Evolutionary conservation across 805 yeast species (phyloP), one percentile per base, ranked within the genome.

Genomic region (Wickerhamiella hasegawae): DNA sequence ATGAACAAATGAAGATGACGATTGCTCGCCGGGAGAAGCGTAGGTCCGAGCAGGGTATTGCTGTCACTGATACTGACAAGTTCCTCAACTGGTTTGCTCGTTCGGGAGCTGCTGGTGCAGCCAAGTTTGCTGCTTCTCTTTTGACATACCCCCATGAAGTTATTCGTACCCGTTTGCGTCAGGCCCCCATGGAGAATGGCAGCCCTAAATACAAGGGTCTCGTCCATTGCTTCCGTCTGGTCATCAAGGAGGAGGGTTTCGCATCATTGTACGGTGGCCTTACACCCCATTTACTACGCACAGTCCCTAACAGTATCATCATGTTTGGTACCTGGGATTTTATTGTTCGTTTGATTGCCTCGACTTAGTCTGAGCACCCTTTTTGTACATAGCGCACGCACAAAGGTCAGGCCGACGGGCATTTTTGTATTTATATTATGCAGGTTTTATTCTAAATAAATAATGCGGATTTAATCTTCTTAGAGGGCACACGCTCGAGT

Each of bases 311-410:
- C 58, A 80, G 94, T 51, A 84, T 90, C 53, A 87, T 90, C 47
- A 90, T 90, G 98, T 90, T 90, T 63, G 98, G 99, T 31, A 85
- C 97, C 3, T 90, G 97, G 97, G 99, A 90, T 53, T 55, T 90
- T 23, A 73, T 79, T 37, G 73, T 77, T 32, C 68, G 66, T 38
- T 45, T 71, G n/a, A 55, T 76, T 9, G 18, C 31, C n/a, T n/a
- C n/a, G n/a, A n/a, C n/a, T n/a, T n/a, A n/a, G n/a, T n/a, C n/a
- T n/a, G n/a, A n/a, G n/a, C n/a, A n/a, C n/a, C n/a, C n/a, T n/a
- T n/a, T n/a, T n/a, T n/a, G n/a, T n/a, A n/a, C n/a, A n/a, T n/a
- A n/a, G n/a, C n/a, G n/a, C n/a, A n/a, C n/a, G n/a, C n/a, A n/a
- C n/a, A n/a, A n/a, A n/a, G n/a, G n/a, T n/a, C n/a, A n/a, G n/a